Evolutionary conservation across 257 asterid genomes (phyloP).

Genomic region (Nicotiana knightiana): DNA sequence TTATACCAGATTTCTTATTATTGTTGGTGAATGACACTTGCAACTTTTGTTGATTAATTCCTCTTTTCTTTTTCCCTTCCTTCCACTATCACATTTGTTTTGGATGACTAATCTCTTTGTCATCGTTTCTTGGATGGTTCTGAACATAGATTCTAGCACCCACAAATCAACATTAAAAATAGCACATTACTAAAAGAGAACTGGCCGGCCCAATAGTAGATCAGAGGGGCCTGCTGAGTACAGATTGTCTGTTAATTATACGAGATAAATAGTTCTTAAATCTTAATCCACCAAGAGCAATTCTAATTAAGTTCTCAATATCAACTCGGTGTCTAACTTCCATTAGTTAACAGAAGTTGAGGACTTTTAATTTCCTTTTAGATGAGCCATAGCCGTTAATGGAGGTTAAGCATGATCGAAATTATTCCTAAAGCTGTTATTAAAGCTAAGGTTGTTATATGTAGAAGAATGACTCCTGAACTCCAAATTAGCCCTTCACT

Average conservation of each 20-base stretch:
- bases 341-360: neutral
- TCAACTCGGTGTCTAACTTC: neutral
- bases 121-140: neutral
- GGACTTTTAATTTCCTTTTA: neutral
- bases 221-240: neutral
- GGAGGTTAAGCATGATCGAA: neutral
- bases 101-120: conserved; percentile 3
- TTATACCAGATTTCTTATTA: too few relatives aligned
- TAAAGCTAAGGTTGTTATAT: neutral
- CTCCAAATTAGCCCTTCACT: neutral
- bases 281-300: neutral
- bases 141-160: neutral
- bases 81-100: neutral
- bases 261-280: neutral
- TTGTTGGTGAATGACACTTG: neutral
- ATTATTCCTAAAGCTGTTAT: neutral
- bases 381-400: neutral
- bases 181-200: neutral
- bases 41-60: neutral
- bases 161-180: neutral
- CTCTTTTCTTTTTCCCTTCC: neutral
- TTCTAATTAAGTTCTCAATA: neutral
- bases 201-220: neutral
- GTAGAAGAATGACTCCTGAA: neutral
- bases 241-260: neutral